Evolutionary conservation across 257 asterid genomes (phyloP).

Genomic region (Agastache rugosa): DNA sequence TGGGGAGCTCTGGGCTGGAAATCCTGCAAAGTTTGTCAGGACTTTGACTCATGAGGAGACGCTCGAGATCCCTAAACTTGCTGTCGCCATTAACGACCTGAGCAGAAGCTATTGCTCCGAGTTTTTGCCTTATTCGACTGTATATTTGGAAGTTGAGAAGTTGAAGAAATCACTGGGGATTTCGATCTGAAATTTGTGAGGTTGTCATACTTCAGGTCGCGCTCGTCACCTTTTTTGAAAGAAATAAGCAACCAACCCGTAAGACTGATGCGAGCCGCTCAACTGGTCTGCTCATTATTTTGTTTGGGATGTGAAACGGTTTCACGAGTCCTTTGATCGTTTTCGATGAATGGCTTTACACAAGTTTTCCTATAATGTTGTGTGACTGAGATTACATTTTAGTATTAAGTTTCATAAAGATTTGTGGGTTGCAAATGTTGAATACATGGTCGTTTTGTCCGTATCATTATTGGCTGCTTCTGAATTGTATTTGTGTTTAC

Average conservation of each 20-base stretch:
- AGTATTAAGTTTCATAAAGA: not conserved
- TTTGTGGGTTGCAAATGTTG: conserved; percentile 17
- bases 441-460: not conserved
- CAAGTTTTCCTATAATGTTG: not conserved
- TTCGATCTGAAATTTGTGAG: conserved; percentile 53
- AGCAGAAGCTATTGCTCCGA: conserved; percentile 74
- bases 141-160: conserved; percentile 95
- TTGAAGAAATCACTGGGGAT: conserved; percentile 79
- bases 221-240: conserved; percentile 15
- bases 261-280: conserved; percentile 26
- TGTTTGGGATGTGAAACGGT: not conserved
- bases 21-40: conserved; percentile 93
- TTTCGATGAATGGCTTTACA: not conserved
- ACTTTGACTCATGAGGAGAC: conserved; percentile 84
- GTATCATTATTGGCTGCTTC: not conserved
- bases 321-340: not conserved
- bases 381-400: not conserved
- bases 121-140: conserved; percentile 88
- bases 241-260: conserved; percentile 41
- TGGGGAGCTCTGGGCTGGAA: conserved; percentile 98
- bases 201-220: not conserved
- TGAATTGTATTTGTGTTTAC: not conserved
- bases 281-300: not conserved
- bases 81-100: conserved; percentile 84
- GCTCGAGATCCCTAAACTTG: conserved; percentile 85